Base-by-base conservation (phyloP, 805 yeast genomes). In the Monosporozyma servazzii region DNA sequence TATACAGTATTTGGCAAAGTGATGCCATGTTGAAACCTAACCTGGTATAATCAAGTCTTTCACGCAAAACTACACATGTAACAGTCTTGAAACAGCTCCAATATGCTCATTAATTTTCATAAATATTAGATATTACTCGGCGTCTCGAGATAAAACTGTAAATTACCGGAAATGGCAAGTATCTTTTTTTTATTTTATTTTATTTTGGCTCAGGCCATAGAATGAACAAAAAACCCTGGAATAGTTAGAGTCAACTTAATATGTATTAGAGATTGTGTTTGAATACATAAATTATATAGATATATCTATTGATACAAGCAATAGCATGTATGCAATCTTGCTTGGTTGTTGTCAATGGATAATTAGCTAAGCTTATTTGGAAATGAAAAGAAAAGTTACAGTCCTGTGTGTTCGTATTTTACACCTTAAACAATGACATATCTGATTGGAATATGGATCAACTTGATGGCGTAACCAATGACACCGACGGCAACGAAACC, bases 401-500 rank as follows among this genome's bases (percentile, higher is more conserved):
- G 13, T 15, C 4, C 8, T 13, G 37, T 13, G 5, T 15, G 33
- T 30, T 9, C n/a, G 21, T 18, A 8, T 37, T 15, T 18, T 39
- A n/a, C 25, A 21, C 41, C 41, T 76, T 76, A 89, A 61, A 89
- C 96, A 73, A 90, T 88, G 75, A 88, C 82, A 74, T 88, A 90
- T 77, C 96, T 86, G 75, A 90, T 88, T 67, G 97, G 97, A 65
- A 90, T 90, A 74, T 90, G 97, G 63, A 90, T 74, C 67, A 91
- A 80, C 75, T 91, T 91, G 73, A 93, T 93, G 65, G 84, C 86
- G 74, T 89, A 91, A 53, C 99, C 99, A 65, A 93, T 95, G 63
- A 88, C 85, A 66, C 99, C 99, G 90, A 91, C 93, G 81, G 91
- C 91, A 62, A 91, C 75, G 73, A 91, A 91, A 60, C 99, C 99